phyloP scores from a whole-genome alignment of 1,139 yeast genomes.

The Schizosaccharomyces versatilis region DNA sequence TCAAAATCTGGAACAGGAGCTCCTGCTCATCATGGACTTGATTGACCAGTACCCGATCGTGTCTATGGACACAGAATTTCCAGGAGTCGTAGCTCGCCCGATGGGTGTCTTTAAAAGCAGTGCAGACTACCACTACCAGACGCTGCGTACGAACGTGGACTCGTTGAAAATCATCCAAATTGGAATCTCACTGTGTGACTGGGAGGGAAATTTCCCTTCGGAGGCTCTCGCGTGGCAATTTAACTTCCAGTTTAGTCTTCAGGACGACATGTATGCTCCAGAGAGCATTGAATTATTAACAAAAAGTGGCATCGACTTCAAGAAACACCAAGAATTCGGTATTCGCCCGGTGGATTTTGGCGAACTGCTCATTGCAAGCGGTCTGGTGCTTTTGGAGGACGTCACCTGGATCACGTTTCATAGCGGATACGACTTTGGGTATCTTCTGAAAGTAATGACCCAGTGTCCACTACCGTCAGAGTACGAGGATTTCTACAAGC shows the following conservation, averaged over 20 bases:
- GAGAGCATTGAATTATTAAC: conserved; percentile 57
- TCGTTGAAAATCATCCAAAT: conserved; percentile 66
- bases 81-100: conserved; percentile 90
- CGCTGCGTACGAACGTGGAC: conserved; percentile 78
- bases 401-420: conserved; percentile 84
- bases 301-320: conserved; percentile 68
- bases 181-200: conserved; percentile 66
- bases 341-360: conserved; percentile 65
- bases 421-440: conserved; percentile 80
- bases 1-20: conserved; percentile 62
- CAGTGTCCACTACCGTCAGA: conserved; percentile 62
- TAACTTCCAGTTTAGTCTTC: conserved; percentile 60
- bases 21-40: conserved; percentile 48
- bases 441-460: conserved; percentile 53
- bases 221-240: conserved; percentile 68
- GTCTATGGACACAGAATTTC: conserved; percentile 69
- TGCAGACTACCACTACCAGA: conserved; percentile 86
- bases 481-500: conserved; percentile 55
- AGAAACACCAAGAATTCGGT: conserved; percentile 53
- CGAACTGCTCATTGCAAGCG: conserved; percentile 66
- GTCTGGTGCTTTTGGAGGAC: conserved; percentile 49
- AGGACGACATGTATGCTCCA: conserved; percentile 51
- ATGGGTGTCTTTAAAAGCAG: conserved; percentile 85
- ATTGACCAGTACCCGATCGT: conserved; percentile 48
- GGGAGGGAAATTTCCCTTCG: conserved; percentile 46